Evolutionary conservation across 1,284 basidiomycete species (phyloP), one percentile per base, ranked within the genome.

Genomic region (Ceratobasidium sp.): DNA sequence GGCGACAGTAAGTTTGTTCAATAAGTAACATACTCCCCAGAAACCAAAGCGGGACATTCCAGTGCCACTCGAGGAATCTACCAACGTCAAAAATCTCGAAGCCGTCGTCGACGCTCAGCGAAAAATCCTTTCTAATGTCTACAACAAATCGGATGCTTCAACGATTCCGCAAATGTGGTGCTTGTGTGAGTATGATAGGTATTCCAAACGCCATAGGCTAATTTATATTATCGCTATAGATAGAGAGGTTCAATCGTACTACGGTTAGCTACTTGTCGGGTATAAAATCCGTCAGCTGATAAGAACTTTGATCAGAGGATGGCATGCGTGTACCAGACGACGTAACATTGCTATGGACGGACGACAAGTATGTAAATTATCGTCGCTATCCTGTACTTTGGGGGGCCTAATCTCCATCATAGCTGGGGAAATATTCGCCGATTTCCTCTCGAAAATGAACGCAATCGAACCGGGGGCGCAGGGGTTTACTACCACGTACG

Each of bases 211-310:
- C 86, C 79, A n/a, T 65, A 17, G 17, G 47, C 51, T 73, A 64
- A 69, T 74, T 3, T 44, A 29, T 56, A 45, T 19, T 19, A 45
- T 24, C 22, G 6, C 41, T 24, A 17, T 7, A 79, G 82, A 84
- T 78, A 90, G 90, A 80, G 90, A 91, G 78, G 91, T 91, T 24
- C 87, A 90, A 79, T 88, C 87, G 0, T 92, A 90, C 79, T 92
- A 89, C 78, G 59, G 59, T 62, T n/a, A 41, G 57, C 22, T n/a
- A 9, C 41, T 19, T 14, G 33, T 15, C 31, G 14, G 3, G 6
- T 17, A 33, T 14, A n/a, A 19, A 33, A 22, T 33, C 7, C 17
- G n/a, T 9, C 48, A 54, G 24, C 44, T 60, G 22, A 67, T 44
- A 36, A 7, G 1, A 24, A 27, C 15, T 56, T 11, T 11, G 11